Evolutionary conservation across 1,284 basidiomycete species (phyloP), one percentile per base, ranked within the genome.

Genomic region (Microbotryomycetes sp.): DNA sequence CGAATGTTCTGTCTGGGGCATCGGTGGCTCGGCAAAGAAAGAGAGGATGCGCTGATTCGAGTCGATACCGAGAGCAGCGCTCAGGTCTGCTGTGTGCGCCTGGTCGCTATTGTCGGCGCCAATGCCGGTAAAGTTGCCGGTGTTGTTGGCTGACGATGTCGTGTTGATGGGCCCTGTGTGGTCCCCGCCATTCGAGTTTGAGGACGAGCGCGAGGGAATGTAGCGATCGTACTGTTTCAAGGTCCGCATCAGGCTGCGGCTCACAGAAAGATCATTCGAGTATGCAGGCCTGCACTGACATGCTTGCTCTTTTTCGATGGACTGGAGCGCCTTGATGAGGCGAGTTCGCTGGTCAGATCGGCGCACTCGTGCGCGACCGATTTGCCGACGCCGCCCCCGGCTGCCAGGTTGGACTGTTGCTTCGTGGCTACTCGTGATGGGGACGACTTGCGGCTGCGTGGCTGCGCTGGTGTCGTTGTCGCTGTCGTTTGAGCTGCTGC

Each of bases 11-110:
- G 66, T 71, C 21, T 50, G 48, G 3, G 76, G 71, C 29, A 70
- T 64, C 0, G 77, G 77, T 1, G 76, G 73, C 45, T 75, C 77
- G 16, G 77, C 75, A 16, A 74, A 76, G 62, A 78, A 78, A 26
- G 76, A 75, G 2, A 78, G 71, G 62, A 78, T 77, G 21, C 76
- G 73, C 65, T 75, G 65, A 23, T 71, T 69, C 51, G 73, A 71
- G 57, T 78, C 77, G 30, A 76, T 71, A 2, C 70, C 70, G 45
- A 74, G 64, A 21, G 72, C 67, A 3, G 54, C 52, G 26, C 70
- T 71, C 13, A 74, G 63, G 48, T 73, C 69, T 21, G 64, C 62
- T 6, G 71, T 71, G 58, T 73, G 71, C 23, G 60, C 54, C 0
- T 60, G 56, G 46, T 69, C 65, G 35, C 60, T 53, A n/a, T 52